A percentile compares a stretch with the other conserved stretches of the same genome.
These are phyloP conservation scores for Entamoeba invadens DNA, from an alignment of 208 protist species.

Conservation along the genomic window DNA sequence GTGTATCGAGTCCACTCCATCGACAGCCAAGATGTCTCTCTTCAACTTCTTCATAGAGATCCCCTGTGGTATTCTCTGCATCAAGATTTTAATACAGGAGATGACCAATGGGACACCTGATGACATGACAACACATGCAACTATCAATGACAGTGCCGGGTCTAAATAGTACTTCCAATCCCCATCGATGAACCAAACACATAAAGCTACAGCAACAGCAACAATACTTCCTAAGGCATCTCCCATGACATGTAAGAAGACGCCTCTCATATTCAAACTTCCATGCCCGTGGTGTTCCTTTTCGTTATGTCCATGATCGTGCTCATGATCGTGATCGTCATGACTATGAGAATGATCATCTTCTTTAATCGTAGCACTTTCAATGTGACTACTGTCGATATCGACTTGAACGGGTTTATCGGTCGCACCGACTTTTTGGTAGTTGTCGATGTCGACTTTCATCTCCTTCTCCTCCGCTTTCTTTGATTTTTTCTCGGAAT, in stretches of 20 bases:
- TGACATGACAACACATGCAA: slow-evolving; percentile 37
- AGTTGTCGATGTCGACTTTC: no score
- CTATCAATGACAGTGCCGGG: slow-evolving; percentile 35
- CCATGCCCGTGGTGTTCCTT: neutral
- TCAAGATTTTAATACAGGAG: slow-evolving; percentile 28
- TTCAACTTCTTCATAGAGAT: slow-evolving; percentile 32
- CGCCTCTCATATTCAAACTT: slow-evolving; percentile 17
- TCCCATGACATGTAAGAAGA: slow-evolving; percentile 50
- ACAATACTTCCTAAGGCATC: slow-evolving; percentile 48
- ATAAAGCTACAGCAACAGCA: slow-evolving; percentile 33
- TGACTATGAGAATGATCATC: slow-evolving; percentile 30
- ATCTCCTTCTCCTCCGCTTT: slow-evolving; percentile 21
- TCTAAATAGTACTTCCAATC: slow-evolving; percentile 40
- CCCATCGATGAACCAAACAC: slow-evolving; percentile 20
- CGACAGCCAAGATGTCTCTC: slow-evolving; percentile 19
- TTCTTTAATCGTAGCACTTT: slow-evolving; percentile 2
- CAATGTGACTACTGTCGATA: slow-evolving; percentile 31
- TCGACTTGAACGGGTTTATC: neutral
- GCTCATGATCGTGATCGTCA: slow-evolving; percentile 7
- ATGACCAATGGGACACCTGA: slow-evolving; percentile 25
- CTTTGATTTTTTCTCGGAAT: slow-evolving; percentile 15
- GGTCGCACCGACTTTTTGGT: neutral
- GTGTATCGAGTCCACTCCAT: slow-evolving; percentile 37
- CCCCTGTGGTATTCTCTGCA: slow-evolving; percentile 36
- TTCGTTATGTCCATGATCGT: neutral